Percentiles rank a stretch among this genome's conserved stretches.
Evolutionary conservation across 768 basidiomycete genomes (phyloP).

Genomic region (Leccinum rimulosum): DNA sequence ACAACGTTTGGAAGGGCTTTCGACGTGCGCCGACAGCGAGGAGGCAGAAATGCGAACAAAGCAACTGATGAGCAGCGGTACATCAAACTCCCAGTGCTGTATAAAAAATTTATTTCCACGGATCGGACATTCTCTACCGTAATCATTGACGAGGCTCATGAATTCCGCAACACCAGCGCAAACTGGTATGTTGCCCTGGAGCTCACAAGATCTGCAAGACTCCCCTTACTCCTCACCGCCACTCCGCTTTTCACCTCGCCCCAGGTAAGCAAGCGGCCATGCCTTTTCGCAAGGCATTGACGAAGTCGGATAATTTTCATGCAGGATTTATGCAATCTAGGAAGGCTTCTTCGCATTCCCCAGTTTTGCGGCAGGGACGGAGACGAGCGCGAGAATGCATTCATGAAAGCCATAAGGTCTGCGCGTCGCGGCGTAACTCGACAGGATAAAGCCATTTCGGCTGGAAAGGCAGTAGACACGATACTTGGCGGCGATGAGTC

Average conservation of each 20-base stretch:
- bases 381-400: background rate
- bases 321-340: constrained; percentile 6
- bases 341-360: constrained; percentile 5
- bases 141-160: constrained; percentile 2
- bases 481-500: background rate
- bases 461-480: background rate
- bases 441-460: constrained; percentile 1
- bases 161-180: constrained; percentile 4
- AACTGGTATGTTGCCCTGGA: constrained; percentile 5
- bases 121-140: background rate
- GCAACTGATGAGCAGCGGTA: constrained; percentile 1
- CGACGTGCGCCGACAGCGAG: background rate
- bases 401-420: constrained; percentile 3
- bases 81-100: constrained; percentile 7
- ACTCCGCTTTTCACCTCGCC: constrained; percentile 6
- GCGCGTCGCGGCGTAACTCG: background rate
- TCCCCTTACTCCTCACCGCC: constrained; percentile 3
- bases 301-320: background rate
- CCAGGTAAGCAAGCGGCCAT: background rate
- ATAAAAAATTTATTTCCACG: constrained; percentile 3
- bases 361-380: background rate
- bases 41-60: constrained; percentile 6
- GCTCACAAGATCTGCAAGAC: constrained; percentile 4
- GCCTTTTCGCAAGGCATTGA: background rate
- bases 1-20: constrained; percentile 9